Percentiles rank a stretch among this genome's conserved stretches.
Conservation (phyloP, 768 basidiomycete species). For the Epithele typhae region DNA sequence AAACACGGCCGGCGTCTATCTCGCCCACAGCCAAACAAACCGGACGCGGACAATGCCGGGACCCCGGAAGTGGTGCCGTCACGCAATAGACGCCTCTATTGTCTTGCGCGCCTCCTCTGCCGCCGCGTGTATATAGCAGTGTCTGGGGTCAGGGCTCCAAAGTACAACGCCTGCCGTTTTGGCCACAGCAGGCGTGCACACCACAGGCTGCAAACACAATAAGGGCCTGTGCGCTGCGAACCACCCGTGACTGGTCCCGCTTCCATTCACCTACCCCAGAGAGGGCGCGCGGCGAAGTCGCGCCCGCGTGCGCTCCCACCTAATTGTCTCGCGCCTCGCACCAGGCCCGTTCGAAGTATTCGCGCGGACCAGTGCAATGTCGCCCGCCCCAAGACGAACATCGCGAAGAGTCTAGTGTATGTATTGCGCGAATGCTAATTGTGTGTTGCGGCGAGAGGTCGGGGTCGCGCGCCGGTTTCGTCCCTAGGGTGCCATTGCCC, state of each 20-base stretch:
- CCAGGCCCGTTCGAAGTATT: too few relatives aligned
- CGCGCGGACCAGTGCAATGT: too few relatives aligned
- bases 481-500: too few relatives aligned
- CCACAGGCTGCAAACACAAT: conserved; percentile 11
- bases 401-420: too few relatives aligned
- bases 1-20: conserved; percentile 16
- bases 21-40: background rate
- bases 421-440: too few relatives aligned
- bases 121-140: too few relatives aligned
- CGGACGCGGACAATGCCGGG: too few relatives aligned
- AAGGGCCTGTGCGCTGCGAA: conserved; percentile 3
- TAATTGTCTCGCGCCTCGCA: conserved; percentile 5
- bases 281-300: conserved; percentile 7
- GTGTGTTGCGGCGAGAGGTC: too few relatives aligned
- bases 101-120: too few relatives aligned
- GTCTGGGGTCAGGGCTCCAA: conserved; percentile 4
- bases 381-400: too few relatives aligned
- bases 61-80: conserved; percentile 7
- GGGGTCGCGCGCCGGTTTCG: too few relatives aligned
- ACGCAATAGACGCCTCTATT: too few relatives aligned
- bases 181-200: conserved; percentile 12
- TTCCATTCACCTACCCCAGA: background rate
- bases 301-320: background rate
- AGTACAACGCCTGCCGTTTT: conserved; percentile 17
- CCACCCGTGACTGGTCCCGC: conserved; percentile 7